These are phyloP conservation scores for Crithidia expoeki DNA, from an alignment of 208 protist genomes.

Conservation along the genomic window DNA sequence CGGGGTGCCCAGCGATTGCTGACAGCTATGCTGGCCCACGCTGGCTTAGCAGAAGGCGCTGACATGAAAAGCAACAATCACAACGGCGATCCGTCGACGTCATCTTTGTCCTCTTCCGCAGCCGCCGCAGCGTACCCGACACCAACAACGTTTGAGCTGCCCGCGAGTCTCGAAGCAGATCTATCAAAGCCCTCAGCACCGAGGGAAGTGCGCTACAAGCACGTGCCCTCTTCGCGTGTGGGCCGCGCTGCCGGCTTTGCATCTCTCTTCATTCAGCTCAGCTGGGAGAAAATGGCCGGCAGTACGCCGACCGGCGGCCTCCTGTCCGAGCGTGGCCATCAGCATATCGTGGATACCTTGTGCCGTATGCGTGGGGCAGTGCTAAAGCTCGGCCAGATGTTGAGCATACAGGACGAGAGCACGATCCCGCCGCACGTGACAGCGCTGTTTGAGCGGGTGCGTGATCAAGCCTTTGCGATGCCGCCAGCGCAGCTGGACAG, in stretches of 20 bases:
- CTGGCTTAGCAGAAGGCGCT: slow-evolving; percentile 3
- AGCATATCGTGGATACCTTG: slow-evolving; percentile 93
- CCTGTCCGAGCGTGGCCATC: slow-evolving; percentile 51
- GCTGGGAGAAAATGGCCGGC: slow-evolving; percentile 64
- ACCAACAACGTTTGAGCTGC: slow-evolving; percentile 2
- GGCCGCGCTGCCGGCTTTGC: slow-evolving; percentile 67
- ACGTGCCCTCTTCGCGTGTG: slow-evolving; percentile 65
- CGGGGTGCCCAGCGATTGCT: slow-evolving; percentile 48
- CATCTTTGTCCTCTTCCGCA: background rate
- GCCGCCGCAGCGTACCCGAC: background rate
- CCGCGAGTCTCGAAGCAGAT: slow-evolving; percentile 17
- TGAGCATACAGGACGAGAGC: slow-evolving; percentile 90
- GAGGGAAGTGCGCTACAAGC: slow-evolving; percentile 42
- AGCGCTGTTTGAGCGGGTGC: slow-evolving; percentile 77
- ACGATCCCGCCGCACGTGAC: slow-evolving; percentile 79
- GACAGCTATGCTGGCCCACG: slow-evolving; percentile 29
- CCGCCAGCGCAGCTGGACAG: slow-evolving; percentile 64
- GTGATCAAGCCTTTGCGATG: slow-evolving; percentile 90
- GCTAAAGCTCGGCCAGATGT: slow-evolving; percentile 97
- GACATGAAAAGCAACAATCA: background rate
- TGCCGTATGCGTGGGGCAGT: slow-evolving; percentile 94
- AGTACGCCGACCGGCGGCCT: slow-evolving; percentile 37
- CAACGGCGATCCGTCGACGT: background rate
- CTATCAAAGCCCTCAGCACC: slow-evolving; percentile 4
- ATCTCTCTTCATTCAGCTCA: slow-evolving; percentile 69